Evolutionary conservation across 2,329 filamentous ascomycete species (phyloP), one percentile per base, ranked within the genome.

Genomic region (Magnaporthales sp.): DNA sequence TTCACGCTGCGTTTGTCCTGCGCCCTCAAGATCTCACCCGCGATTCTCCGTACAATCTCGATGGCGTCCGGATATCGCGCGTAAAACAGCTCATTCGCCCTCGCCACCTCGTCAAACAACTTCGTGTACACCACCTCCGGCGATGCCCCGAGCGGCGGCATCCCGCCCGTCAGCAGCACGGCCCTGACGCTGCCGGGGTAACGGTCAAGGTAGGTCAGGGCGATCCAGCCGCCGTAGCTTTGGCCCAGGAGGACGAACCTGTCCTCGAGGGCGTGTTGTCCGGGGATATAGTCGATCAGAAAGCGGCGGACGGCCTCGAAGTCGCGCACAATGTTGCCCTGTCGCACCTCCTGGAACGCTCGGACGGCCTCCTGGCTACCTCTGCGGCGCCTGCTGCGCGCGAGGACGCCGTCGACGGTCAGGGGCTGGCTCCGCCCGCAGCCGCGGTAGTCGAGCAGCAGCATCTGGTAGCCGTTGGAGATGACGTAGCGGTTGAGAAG

Each of bases 151-250:
- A 91, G 76, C 0, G 90, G 89, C 56, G 89, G 84, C 64, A 92
- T 76, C 1, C 90, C 90, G 51, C 89, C 90, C 31, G 85, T 85
- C 9, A 89, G 77, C 72, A 90, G 91, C 2, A 84, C 83, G 74
- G 90, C 86, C 46, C 80, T 80, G 19, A 92, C 73, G 1, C 86
- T 85, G 66, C 86, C 80, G 0, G 89, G 87, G 69, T 79, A 85
- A 71, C 87, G 85, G 0, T 87, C 90, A n/a, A 92, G 80, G 73
- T 92, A 92, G 1, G 86, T 89, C 8, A 86, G 80, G n/a, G 82
- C 82, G 69, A 90, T 89, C 76, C 91, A 93, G 0, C 90, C 90
- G 31, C 90, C 90, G 73, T 90, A 93, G 32, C 85, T 89, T 75
- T 92, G 90, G 2, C 89, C 90, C 69, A 91, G 83, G 31, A 91